Percentiles rank a stretch among this genome's conserved stretches.
phyloP scores from a whole-genome alignment of 257 asterid species.

The Striga asiatica region DNA sequence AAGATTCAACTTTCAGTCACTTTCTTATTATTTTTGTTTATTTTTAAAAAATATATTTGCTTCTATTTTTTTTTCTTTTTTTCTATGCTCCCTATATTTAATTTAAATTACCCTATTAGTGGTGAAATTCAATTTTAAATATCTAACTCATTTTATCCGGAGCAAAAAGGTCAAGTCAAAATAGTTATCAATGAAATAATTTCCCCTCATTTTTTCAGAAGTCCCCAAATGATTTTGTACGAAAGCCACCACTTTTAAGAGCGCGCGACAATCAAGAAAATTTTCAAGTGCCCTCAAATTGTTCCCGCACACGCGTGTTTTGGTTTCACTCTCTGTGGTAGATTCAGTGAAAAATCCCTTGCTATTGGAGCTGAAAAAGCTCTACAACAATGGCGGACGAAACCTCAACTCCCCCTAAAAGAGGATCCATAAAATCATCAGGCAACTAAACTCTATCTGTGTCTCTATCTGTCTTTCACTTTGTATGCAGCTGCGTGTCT shows the following conservation, averaged over 20 bases:
- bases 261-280: slow-evolving; percentile 19
- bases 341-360: background rate
- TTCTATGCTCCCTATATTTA: no score
- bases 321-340: background rate
- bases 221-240: slow-evolving; percentile 16
- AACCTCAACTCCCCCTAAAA: slow-evolving; percentile 35
- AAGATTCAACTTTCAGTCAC: no score
- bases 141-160: no score
- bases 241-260: slow-evolving; percentile 8
- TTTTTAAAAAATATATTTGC: no score
- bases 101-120: no score
- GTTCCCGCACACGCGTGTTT: background rate
- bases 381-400: slow-evolving; percentile 60
- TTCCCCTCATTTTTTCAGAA: slow-evolving; percentile 17
- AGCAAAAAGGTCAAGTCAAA: no score
- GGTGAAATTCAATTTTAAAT: no score
- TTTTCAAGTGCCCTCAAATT: background rate
- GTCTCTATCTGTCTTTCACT: background rate
- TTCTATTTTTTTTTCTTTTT: no score
- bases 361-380: slow-evolving; percentile 12
- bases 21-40: no score
- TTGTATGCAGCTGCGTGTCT: background rate
- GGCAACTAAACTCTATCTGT: slow-evolving; percentile 32
- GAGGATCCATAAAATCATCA: slow-evolving; percentile 72
- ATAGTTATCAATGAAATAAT: background rate